These are phyloP conservation scores for Nigrospora oryzae DNA, from an alignment of 2,329 filamentous ascomycete genomes.

Conservation along the genomic window DNA sequence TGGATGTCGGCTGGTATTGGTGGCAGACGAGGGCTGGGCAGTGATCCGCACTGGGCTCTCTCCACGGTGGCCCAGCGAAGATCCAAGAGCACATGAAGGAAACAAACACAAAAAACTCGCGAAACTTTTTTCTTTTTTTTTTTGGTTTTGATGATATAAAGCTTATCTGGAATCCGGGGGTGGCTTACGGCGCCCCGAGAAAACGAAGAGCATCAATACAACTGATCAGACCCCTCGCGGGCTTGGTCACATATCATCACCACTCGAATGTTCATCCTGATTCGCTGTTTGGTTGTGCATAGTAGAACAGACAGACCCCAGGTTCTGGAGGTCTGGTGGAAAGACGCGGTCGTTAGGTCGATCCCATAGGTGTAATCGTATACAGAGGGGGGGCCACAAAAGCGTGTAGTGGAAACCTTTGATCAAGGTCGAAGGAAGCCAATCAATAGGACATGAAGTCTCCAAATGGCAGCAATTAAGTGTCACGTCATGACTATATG, in stretches of 20 bases:
- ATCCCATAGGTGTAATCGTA: no score
- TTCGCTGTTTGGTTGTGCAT: no score
- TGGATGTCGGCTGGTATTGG: not conserved
- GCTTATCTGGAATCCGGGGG: not conserved
- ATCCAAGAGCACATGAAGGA: not conserved
- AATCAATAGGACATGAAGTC: no score
- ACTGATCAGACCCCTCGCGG: not conserved
- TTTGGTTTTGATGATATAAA: slow-evolving; percentile 2
- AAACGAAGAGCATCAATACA: slow-evolving; percentile 1
- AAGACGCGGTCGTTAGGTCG: no score
- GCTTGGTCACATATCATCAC: not conserved
- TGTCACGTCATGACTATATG: no score
- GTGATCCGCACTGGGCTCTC: not conserved
- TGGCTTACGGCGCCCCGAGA: not conserved
- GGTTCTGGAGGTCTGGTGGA: no score
- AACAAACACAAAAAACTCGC: slow-evolving; percentile 3
- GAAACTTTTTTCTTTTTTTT: slow-evolving; percentile 1
- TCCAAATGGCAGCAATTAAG: no score
- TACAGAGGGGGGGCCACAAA: no score
- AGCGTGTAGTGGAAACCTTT: no score
- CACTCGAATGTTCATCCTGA: not conserved
- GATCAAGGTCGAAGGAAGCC: no score
- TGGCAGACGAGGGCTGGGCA: no score
- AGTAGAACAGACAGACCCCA: no score
- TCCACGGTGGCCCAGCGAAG: not conserved